Base-by-base conservation (phyloP, 176 grass and related monocot genomes). In the Bothriochloa decipiens region DNA sequence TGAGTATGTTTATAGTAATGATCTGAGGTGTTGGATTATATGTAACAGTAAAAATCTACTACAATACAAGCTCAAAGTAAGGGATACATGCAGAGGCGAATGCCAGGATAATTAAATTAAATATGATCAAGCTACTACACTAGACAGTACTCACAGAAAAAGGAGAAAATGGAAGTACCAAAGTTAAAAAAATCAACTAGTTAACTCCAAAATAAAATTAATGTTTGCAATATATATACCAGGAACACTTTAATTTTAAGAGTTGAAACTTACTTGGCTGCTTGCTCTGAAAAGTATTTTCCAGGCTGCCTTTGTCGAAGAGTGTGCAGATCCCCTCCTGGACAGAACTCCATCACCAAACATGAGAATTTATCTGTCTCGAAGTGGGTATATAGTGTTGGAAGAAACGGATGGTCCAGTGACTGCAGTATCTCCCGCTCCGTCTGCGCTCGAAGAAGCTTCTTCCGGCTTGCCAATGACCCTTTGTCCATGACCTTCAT, bases 401-500 rank as follows among this genome's bases (percentile, higher is more conserved):
- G 92, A 20, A 94, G 88, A 81, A 94, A 94, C 3, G 92, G 92
- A 76, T 94, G 92, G 73, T 94, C 92, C 58, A 94, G 73, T 49
- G 84, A 89, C 60, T 94, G 92, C 41, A 94, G 50, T 82, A 94
- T 94, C 61, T 91, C 92, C 74, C 89, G 75, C 74, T 94, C 92
- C 0, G 92, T 94, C 57, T 94, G 92, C 4, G 89, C 89, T 79
- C 92, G 88, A 77, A 91, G 81, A 64, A 94, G 89, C 78, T 94
- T 94, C 82, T 94, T 91, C 47, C 92, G 68, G 65, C 87, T 91
- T 7, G 89, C 92, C 29, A 91, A 85, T 26, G 87, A 91, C 11
- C 87, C 92, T 85, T 94, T 94, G 86, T 94, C 92, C 92, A 94
- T 94, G 71, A 94, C 83, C 75, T 91, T 94, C 92, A 94, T 91